Evolutionary conservation across 2,329 filamentous ascomycete genomes (phyloP), one percentile per base, ranked within the genome.

Genomic region (Epichloe amarillans): DNA sequence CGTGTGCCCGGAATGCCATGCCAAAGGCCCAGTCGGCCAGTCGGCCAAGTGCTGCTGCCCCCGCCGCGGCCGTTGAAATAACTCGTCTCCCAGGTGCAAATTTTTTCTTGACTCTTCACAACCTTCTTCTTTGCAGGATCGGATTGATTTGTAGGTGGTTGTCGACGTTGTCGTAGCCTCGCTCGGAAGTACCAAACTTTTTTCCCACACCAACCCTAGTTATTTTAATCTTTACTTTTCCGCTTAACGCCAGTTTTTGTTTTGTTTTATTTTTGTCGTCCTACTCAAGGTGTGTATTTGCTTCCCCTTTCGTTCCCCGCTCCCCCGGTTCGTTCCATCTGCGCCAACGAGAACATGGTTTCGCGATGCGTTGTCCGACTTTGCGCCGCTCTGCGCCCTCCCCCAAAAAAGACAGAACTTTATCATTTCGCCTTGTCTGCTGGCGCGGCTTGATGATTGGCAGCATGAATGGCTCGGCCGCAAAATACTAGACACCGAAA

Each of bases 141-240:
- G 51, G 44, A 53, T 48, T 45, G 21, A 44, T 50, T 48, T 40
- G 43, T 50, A 19, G 51, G 51, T 53, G 51, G 51, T 50, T 37
- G 51, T 50, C 44, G 51, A 53, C 40, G 51, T 50, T 50, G 51
- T 52, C 51, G 47, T 50, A 36, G 48, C 44, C 49, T 50, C 45
- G 44, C 45, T 37, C 40, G 51, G 48, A 53, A 53, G 44, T 47
- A 30, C 10, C 17, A 23, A 23, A 21, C 4, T 19, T 46, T n/a
- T 41, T 44, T 19, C 41, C 41, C 33, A 21, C 21, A 21, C 35
- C 21, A 36, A 8, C 38, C 50, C 41, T 52, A 15, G n/a, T 14
- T 35, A 4, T 21, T 23, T 40, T 33, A 46, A 6, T 38, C 17
- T 10, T 47, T 37, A n/a, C 41, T 39, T 40, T 21, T 2, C 17